Conservation (phyloP, 148 eudicot species). For the Fallopia convolvulus region DNA sequence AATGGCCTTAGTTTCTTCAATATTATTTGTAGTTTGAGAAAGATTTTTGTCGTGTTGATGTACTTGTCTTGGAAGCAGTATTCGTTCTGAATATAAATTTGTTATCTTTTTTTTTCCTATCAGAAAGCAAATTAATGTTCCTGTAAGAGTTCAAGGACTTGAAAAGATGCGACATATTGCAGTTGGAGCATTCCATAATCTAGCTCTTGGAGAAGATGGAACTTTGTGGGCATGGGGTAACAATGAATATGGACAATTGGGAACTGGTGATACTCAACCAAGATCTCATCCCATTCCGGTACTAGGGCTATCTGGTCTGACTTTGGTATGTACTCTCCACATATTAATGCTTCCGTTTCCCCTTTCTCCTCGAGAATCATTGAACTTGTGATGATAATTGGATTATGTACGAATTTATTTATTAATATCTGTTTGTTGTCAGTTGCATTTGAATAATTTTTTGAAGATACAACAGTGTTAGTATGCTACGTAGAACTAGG, state of each 20-base stretch:
- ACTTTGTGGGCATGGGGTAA: conserved; percentile 94
- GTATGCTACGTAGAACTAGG: not conserved
- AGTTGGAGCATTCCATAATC: conserved; percentile 95
- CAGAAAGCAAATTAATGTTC: conserved; percentile 94
- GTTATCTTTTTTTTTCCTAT: conserved; percentile 2
- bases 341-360: not conserved
- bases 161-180: conserved; percentile 78
- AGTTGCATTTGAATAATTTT: not conserved
- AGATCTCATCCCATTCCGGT: conserved; percentile 90
- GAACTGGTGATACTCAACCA: conserved; percentile 99
- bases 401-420: not conserved
- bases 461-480: not conserved
- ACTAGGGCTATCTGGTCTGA: conserved; percentile 76
- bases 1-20: not conserved
- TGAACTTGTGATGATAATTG: not conserved
- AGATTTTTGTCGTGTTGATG: not conserved
- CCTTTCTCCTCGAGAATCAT: not conserved
- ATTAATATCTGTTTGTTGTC: not conserved
- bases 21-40: not conserved
- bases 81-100: not conserved
- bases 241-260: conserved; percentile 97
- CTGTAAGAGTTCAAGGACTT: conserved; percentile 89
- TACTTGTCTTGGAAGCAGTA: not conserved
- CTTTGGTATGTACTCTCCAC: conserved; percentile 38
- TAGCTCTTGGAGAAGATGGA: conserved; percentile 91